phyloP scores from a whole-genome alignment of 345 rosid genomes.

The Bruguiera sexangula region DNA sequence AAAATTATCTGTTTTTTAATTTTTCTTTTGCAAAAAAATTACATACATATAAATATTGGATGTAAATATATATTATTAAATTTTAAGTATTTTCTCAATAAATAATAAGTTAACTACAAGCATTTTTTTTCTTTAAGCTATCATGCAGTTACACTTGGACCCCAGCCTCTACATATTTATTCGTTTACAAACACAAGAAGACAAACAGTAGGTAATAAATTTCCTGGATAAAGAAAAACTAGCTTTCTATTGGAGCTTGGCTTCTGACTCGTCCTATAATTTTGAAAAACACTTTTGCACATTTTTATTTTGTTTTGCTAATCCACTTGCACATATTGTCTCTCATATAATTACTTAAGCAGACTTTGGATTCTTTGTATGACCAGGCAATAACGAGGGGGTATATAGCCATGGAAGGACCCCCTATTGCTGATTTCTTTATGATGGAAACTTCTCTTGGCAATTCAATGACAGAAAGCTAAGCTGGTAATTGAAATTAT shows the following conservation, averaged over 20 bases:
- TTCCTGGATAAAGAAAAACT: background rate
- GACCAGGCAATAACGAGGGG: constrained; percentile 4
- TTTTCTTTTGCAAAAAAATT: background rate
- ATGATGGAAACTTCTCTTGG: constrained; percentile 29
- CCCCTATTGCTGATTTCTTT: constrained; percentile 10
- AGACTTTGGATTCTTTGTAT: constrained; percentile 24
- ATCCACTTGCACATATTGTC: background rate
- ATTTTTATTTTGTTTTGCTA: background rate
- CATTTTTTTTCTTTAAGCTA: background rate
- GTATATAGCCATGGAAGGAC: constrained; percentile 9
- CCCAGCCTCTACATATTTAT: too few species aligned
- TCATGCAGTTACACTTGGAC: too few species aligned
- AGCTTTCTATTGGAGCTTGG: constrained; percentile 1
- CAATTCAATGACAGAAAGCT: constrained; percentile 3
- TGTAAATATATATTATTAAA: too few species aligned
- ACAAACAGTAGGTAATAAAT: background rate
- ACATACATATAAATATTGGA: too few species aligned
- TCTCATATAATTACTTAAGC: constrained; percentile 6
- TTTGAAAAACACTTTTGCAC: constrained; percentile 8
- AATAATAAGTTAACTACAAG: too few species aligned
- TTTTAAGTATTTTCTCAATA: too few species aligned
- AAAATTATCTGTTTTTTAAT: background rate
- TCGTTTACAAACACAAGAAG: background rate
- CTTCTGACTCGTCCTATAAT: constrained; percentile 16
- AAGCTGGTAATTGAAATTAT: constrained; percentile 20